These are phyloP conservation scores for Zizania palustris DNA, from an alignment of 202 grass and related monocot genomes.

Conservation along the genomic window DNA sequence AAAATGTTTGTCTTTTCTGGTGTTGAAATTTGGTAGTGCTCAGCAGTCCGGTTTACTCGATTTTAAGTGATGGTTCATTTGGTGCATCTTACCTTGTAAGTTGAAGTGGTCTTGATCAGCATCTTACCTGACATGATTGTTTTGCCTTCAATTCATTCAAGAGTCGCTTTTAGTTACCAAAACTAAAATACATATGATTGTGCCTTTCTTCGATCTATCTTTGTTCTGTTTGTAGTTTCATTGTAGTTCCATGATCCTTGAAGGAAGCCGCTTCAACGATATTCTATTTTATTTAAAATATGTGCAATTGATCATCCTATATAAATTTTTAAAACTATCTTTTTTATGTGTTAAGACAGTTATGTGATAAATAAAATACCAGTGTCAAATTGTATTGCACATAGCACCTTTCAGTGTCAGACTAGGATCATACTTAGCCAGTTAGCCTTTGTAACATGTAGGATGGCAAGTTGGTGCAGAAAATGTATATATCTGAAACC, in stretches of 20 bases:
- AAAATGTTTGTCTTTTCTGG: not conserved
- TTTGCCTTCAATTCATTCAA: not conserved
- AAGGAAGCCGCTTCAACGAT: too few species aligned
- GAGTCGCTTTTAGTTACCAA: not conserved
- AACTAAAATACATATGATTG: not conserved
- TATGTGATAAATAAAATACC: not conserved
- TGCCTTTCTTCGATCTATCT: not conserved
- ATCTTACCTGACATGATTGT: not conserved
- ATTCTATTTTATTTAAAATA: not conserved
- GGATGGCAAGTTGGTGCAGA: constrained; percentile 96
- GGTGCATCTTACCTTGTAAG: constrained; percentile 5
- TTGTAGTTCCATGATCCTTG: not conserved
- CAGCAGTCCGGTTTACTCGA: not conserved
- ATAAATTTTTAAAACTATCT: not conserved
- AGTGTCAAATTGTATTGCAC: not conserved
- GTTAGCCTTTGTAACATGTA: constrained; percentile 37
- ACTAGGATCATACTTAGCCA: not conserved
- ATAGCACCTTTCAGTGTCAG: not conserved
- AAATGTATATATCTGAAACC: constrained; percentile 67
- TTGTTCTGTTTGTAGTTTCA: not conserved
- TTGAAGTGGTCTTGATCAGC: not conserved
- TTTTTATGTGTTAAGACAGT: not conserved
- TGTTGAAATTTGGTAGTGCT: not conserved
- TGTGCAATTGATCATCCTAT: not conserved
- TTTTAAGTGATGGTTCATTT: not conserved